Conservation (phyloP, 129 eudicot species). For the Lactuca saligna region DNA sequence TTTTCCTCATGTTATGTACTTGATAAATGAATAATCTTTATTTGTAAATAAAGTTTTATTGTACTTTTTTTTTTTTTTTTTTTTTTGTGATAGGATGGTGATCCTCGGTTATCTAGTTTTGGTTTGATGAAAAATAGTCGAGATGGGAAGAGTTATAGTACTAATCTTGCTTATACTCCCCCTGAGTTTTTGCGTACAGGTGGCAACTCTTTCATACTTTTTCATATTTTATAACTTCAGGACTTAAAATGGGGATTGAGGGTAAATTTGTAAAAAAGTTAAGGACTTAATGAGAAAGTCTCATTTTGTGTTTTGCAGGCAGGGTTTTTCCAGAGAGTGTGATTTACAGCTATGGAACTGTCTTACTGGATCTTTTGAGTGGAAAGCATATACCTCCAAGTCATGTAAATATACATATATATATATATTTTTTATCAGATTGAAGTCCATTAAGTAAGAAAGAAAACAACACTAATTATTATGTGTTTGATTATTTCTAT, state of each 20-base stretch:
- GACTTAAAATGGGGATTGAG: no score
- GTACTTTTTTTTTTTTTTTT: not conserved
- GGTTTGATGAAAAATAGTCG: slow-evolving; percentile 99
- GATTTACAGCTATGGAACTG: slow-evolving; percentile 73
- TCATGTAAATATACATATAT: slow-evolving; percentile 46
- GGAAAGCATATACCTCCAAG: slow-evolving; percentile 84
- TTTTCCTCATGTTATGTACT: not conserved
- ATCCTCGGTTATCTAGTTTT: slow-evolving; percentile 88
- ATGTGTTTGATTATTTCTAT: not conserved
- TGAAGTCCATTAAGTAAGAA: not conserved
- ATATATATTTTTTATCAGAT: not conserved
- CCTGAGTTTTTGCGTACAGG: slow-evolving; percentile 99
- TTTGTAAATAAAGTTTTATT: slow-evolving; percentile 4
- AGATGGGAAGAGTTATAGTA: slow-evolving; percentile 98
- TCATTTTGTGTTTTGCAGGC: slow-evolving; percentile 44
- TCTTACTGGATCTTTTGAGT: slow-evolving; percentile 65
- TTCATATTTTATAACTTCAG: not conserved
- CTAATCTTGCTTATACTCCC: slow-evolving; percentile 95
- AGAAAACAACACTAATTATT: slow-evolving; percentile 3
- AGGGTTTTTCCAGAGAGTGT: slow-evolving; percentile 73
- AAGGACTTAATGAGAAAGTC: no score
- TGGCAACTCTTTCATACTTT: slow-evolving; percentile 19
- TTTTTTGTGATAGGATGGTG: slow-evolving; percentile 70
- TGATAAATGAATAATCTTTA: not conserved
- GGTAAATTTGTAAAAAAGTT: not conserved